Evolutionary conservation across 2,329 filamentous ascomycete species (phyloP).

Genomic region (Bimuria novae-zelandiae): DNA sequence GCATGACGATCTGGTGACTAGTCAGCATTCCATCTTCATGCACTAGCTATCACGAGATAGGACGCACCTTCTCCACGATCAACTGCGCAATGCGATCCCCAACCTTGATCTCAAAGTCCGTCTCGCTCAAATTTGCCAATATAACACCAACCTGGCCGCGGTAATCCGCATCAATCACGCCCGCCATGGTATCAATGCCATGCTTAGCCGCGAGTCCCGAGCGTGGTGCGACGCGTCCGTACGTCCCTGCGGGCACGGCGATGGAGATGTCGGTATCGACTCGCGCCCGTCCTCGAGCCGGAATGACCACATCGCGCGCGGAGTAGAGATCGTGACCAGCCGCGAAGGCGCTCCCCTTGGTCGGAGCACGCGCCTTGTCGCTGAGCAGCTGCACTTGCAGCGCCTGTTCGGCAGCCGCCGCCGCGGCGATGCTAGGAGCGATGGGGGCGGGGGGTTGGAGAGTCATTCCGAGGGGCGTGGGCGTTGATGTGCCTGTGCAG

Average conservation of each 20-base stretch:
- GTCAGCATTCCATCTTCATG: constrained; percentile 16
- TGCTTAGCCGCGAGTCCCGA: constrained; percentile 92
- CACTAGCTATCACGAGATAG: constrained; percentile 7
- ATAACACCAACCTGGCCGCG: constrained; percentile 91
- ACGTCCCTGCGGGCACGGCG: constrained; percentile 87
- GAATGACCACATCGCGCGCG: constrained; percentile 73
- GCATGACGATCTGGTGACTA: constrained; percentile 73
- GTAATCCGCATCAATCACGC: constrained; percentile 98
- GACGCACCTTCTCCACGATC: constrained; percentile 75
- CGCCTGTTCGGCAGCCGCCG: constrained; percentile 50
- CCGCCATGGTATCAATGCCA: constrained; percentile 94
- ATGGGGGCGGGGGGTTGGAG: constrained; percentile 30
- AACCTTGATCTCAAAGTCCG: constrained; percentile 78
- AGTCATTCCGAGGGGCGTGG: constrained; percentile 34
- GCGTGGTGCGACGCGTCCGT: constrained; percentile 86
- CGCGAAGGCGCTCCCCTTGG: constrained; percentile 83
- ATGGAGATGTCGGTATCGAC: constrained; percentile 92
- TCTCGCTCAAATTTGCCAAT: constrained; percentile 87
- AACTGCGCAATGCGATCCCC: constrained; percentile 94
- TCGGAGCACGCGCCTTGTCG: constrained; percentile 77
- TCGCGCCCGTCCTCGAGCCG: constrained; percentile 79
- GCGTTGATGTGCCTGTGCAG: constrained; percentile 36
- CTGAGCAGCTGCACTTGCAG: constrained; percentile 89
- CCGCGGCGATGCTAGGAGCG: constrained; percentile 28
- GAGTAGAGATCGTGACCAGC: constrained; percentile 94